Conservation (phyloP, 2,329 filamentous ascomycete species). For the Trichoderma citrinoviride region DNA sequence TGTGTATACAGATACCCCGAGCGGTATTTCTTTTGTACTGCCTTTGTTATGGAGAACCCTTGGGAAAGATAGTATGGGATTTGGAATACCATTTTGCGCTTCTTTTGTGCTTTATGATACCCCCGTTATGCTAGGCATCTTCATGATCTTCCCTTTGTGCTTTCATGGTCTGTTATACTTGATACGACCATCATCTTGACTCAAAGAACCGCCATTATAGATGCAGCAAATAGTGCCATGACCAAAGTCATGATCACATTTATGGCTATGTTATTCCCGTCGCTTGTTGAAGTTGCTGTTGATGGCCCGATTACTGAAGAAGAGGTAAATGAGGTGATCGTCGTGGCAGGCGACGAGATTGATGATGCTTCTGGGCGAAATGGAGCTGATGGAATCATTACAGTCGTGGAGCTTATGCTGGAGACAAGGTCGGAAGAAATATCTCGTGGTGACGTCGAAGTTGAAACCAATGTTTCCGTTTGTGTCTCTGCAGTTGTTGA, state of each 20-base stretch:
- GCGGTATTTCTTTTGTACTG: background rate
- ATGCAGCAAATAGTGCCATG: background rate
- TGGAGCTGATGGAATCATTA: background rate
- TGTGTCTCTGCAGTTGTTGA: background rate
- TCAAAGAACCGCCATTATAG: background rate
- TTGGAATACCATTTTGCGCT: slow-evolving; percentile 18
- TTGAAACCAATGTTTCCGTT: background rate
- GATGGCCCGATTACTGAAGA: background rate
- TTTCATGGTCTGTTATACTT: background rate
- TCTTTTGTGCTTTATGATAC: background rate
- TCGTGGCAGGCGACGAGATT: background rate
- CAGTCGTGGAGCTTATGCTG: background rate
- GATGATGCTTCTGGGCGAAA: background rate
- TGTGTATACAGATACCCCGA: slow-evolving; percentile 14
- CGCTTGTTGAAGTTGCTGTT: background rate
- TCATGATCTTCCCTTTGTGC: background rate
- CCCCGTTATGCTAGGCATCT: background rate
- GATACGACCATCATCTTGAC: too few relatives aligned
- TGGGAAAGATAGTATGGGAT: slow-evolving; percentile 5
- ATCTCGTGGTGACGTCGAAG: background rate
- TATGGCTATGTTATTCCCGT: background rate
- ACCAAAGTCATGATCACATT: background rate
- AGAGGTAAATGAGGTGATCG: background rate
- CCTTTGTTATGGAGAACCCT: background rate
- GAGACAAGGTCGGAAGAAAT: background rate